Base-by-base conservation (phyloP, 139 green algal genomes). In the Chlamydomonas asymmetrica region DNA sequence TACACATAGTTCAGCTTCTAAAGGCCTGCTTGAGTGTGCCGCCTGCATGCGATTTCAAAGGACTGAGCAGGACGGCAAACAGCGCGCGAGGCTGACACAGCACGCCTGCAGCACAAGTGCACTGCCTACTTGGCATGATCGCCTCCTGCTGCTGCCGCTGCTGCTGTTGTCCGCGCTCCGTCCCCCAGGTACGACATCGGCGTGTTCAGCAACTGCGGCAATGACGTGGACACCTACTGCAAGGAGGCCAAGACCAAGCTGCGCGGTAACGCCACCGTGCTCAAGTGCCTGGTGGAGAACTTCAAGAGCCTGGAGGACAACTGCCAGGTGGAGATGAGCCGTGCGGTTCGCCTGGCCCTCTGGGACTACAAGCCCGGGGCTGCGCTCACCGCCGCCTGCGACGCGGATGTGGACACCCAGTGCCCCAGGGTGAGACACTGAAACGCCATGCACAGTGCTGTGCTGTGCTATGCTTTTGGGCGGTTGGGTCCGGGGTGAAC, bases 261-360 rank as follows among this genome's bases (percentile, higher is more conserved):
- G 22, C 82, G 85, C 31, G 85, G 86, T 48, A 89, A 92, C 35
- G 87, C 82, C 2, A 85, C 85, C 4, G 92, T 96, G 62, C 80
- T 96, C 10, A 90, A 87, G 66, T 97, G 92, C 80, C 86, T 97
- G 56, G 78, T 87, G 32, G 73, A 81, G 18, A 84, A 86, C 54
- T 88, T 86, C 60, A 57, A 67, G 35, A 60, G 10, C 41, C 45
- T 83, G 56, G 77, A 63, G 23, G 76, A 76, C 54, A 31, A 65
- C 31, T 85, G 79, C 78, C 86, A 91, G 73, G 48, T 43, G 31
- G 91, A 80, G 50, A 85, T 97, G 79, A 88, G 79, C 10, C 87
- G 93, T 4, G 89, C 89, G 6, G 92, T 94, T 34, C 85, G 91
- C 35, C 86, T 93, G 68, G 92, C 93, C 0, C 84, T 97, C 32